These are phyloP conservation scores for Blastomyces percursus DNA, from an alignment of 2,329 filamentous ascomycete species.

Conservation along the genomic window DNA sequence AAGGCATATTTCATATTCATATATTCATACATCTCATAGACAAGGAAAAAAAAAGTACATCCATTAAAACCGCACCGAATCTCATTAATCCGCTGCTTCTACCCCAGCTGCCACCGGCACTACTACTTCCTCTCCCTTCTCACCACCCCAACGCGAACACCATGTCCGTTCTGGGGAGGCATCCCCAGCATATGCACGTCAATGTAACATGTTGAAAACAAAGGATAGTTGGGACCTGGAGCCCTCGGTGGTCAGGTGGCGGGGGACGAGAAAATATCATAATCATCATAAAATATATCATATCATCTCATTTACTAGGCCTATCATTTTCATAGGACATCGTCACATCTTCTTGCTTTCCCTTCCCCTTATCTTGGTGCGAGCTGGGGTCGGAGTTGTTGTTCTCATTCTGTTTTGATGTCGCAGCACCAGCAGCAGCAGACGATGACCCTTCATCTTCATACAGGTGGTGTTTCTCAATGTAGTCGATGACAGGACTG, in stretches of 20 bases:
- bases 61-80: background rate
- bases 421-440: background rate
- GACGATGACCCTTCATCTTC: slow-evolving; percentile 35
- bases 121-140: no score
- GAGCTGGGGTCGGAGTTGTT: background rate
- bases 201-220: background rate
- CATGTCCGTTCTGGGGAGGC: no score
- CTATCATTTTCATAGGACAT: background rate
- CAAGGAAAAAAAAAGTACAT: background rate
- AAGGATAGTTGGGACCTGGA: background rate
- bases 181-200: no score
- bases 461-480: slow-evolving; percentile 56
- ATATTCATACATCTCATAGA: background rate
- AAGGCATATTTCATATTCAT: background rate
- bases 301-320: background rate
- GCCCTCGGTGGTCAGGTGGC: no score
- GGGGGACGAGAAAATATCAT: no score
- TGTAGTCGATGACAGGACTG: slow-evolving; percentile 62
- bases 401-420: background rate
- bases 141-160: no score
- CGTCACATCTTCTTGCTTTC: background rate
- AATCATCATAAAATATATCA: no score
- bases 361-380: slow-evolving; percentile 1
- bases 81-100: background rate
- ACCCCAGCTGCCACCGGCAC: no score